These are phyloP conservation scores for Dothiorella sarmentorum DNA, from an alignment of 2,329 filamentous ascomycete species.

Conservation along the genomic window DNA sequence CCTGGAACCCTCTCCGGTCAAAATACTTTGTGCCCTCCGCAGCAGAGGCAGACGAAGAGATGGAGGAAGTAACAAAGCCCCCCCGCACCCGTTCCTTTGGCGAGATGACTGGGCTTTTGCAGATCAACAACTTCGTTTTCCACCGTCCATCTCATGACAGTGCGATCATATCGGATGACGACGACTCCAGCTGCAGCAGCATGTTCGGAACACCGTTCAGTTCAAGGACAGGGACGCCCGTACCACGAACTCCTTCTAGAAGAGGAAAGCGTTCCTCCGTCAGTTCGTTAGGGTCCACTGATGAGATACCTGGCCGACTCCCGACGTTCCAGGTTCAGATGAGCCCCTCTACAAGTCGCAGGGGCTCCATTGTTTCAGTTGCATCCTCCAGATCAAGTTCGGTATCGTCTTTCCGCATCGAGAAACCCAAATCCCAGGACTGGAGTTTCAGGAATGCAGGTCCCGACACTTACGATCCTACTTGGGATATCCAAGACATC, in stretches of 20 bases:
- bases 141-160: constrained; percentile 1
- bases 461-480: constrained; percentile 12
- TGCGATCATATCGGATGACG: background rate
- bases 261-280: background rate
- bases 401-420: background rate
- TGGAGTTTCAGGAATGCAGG: constrained; percentile 1
- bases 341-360: background rate
- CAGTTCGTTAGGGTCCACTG: background rate
- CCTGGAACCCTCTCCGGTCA: constrained; percentile 6
- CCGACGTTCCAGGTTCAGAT: background rate
- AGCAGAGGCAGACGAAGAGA: background rate
- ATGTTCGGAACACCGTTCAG: constrained; percentile 1
- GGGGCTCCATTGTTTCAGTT: background rate
- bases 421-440: background rate
- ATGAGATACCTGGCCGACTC: background rate
- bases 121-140: constrained; percentile 13
- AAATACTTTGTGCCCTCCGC: background rate
- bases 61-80: background rate
- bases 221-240: background rate
- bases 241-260: background rate
- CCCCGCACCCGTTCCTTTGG: background rate
- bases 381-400: background rate
- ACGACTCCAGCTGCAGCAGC: background rate
- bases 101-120: background rate
- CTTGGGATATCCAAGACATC: constrained; percentile 13